Evolutionary conservation across 208 protist species (phyloP), one percentile per base, ranked within the genome.

Genomic region (Crithidia bombi): DNA sequence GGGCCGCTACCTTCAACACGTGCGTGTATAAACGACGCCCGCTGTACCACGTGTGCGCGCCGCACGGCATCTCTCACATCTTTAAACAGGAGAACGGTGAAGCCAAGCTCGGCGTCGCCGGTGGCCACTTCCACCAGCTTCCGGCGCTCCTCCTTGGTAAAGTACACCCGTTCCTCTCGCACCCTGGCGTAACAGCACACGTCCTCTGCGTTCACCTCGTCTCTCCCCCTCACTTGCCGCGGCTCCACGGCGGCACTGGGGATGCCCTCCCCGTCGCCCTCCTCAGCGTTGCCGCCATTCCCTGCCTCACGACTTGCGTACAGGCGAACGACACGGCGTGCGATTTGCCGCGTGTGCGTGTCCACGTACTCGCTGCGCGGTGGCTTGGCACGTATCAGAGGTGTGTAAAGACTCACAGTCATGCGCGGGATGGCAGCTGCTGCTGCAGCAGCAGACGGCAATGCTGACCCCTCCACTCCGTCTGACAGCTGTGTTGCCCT

Each of bases 71-170:
- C 78, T 14, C 44, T 63, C 23, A 62, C 30, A 23, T 66, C 71
- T 65, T 96, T 96, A 71, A 96, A 95, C 43, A 87, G 83, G 3
- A 95, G 19, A 59, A 97, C 84, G 26, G 83, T 84, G 52, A 96
- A 78, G 17, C 90, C 88, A 2, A 73, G 63, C 54, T 61, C 41
- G 0, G 73, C 70, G 3, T 69, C 82, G 17, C 71, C 81, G 12
- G 76, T 64, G 7, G 80, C 78, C 21, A 78, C 67, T 41, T 63
- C 46, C 38, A 73, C 56, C 21, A 95, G 76, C 54, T 44, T 57
- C 33, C 44, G 30, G 23, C 79, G 69, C 75, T 92, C 83, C 56
- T 65, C 62, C n/a, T 33, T 30, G 17, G 78, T 77, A 30, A 94
- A 77, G 59, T 54, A 75, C 12, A 86, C 46, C n/a, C 51, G 57